phyloP scores from a whole-genome alignment of 2,329 filamentous ascomycete genomes.

The Diaporthe amygdali region DNA sequence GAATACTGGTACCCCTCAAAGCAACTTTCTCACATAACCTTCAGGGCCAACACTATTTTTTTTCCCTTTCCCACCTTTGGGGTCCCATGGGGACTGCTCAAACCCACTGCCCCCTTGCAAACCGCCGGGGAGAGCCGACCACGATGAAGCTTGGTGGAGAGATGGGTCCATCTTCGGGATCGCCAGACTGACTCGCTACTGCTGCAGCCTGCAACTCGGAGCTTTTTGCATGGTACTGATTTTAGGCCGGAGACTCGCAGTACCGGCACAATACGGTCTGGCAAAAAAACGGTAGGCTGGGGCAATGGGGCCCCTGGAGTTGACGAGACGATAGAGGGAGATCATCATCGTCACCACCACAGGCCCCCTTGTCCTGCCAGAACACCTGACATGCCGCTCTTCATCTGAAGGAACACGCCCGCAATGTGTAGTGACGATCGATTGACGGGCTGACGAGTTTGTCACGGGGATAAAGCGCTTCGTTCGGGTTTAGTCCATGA shows the following conservation, averaged over 20 bases:
- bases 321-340: not conserved
- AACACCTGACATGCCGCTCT: conserved; percentile 4
- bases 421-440: not conserved
- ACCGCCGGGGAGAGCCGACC: conserved; percentile 19
- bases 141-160: conserved; percentile 1
- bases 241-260: not conserved
- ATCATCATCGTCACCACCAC: not conserved
- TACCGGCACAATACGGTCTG: not conserved
- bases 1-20: not conserved
- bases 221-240: conserved; percentile 7
- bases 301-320: not conserved
- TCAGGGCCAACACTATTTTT: not conserved
- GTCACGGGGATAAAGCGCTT: not conserved
- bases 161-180: conserved; percentile 13
- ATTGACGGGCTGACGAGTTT: not conserved
- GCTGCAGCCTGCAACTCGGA: not conserved
- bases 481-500: not conserved
- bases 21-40: not conserved
- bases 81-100: not conserved
- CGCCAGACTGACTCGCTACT: conserved; percentile 12
- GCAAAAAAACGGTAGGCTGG: not conserved
- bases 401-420: not conserved
- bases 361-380: not conserved
- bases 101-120: conserved; percentile 13
- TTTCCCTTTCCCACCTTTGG: not conserved